Evolutionary conservation across 2,329 filamentous ascomycete genomes (phyloP).

Genomic region (Ophiostoma pallidulum): DNA sequence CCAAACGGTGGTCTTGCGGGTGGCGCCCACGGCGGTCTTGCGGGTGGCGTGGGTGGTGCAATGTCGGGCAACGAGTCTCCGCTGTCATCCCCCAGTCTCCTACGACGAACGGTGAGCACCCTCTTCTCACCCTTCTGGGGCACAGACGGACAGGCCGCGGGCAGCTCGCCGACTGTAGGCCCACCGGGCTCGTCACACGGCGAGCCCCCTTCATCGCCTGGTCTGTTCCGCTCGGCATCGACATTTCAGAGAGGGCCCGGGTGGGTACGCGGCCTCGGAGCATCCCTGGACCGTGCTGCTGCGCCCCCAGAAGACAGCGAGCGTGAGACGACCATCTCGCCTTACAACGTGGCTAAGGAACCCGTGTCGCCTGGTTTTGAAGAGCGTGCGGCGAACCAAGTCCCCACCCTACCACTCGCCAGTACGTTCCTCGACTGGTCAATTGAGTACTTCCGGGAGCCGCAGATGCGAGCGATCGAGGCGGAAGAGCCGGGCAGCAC

Average conservation of each 20-base stretch:
- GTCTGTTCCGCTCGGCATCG: constrained; percentile 28
- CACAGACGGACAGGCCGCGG: constrained; percentile 26
- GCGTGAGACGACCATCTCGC: constrained; percentile 51
- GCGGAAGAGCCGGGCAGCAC: constrained; percentile 92
- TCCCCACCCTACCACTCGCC: constrained; percentile 61
- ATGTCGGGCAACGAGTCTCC: constrained; percentile 30
- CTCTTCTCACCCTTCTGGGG: constrained; percentile 51
- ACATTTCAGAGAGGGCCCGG: constrained; percentile 12
- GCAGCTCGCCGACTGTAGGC: not conserved
- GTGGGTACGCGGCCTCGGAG: constrained; percentile 1
- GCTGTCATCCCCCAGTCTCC: constrained; percentile 45
- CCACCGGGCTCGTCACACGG: constrained; percentile 7
- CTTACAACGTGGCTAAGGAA: constrained; percentile 66
- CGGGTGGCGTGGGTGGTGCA: constrained; percentile 6
- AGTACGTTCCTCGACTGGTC: constrained; percentile 93
- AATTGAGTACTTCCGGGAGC: constrained; percentile 93
- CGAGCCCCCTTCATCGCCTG: constrained; percentile 21
- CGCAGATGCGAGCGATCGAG: constrained; percentile 94
- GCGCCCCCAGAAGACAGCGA: constrained; percentile 68
- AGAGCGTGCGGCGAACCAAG: constrained; percentile 47
- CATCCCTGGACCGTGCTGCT: constrained; percentile 31
- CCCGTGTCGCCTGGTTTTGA: constrained; percentile 72
- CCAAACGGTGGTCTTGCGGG: not conserved
- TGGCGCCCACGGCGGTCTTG: not conserved
- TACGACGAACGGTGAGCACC: constrained; percentile 55